These are phyloP conservation scores for Microcera coccophila DNA, from an alignment of 2,329 filamentous ascomycete species.

Conservation along the genomic window DNA sequence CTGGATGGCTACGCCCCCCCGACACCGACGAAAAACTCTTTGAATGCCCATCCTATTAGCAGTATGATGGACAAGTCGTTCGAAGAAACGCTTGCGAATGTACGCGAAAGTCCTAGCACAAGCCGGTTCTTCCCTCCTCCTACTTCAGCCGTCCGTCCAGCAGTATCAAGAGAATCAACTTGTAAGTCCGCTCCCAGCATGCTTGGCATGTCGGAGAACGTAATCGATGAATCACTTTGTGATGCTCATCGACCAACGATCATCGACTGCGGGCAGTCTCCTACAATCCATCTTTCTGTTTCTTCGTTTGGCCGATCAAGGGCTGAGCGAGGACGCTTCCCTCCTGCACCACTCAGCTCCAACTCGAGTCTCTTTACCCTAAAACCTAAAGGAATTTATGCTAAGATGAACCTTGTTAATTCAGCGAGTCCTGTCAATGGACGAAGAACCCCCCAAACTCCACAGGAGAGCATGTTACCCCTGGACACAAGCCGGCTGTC, in stretches of 20 bases:
- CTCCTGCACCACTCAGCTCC: constrained; percentile 34
- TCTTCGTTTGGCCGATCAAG: constrained; percentile 37
- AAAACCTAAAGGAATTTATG: constrained; percentile 39
- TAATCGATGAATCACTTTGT: constrained; percentile 13
- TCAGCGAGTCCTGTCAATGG: constrained; percentile 60
- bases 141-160: constrained; percentile 39
- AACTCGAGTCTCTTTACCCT: constrained; percentile 25
- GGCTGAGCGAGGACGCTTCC: constrained; percentile 28
- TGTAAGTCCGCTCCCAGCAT: constrained; percentile 41
- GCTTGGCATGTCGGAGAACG: constrained; percentile 2
- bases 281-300: constrained; percentile 32
- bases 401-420: constrained; percentile 48
- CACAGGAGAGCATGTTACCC: constrained; percentile 68
- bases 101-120: constrained; percentile 37
- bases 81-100: constrained; percentile 33
- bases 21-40: constrained; percentile 71
- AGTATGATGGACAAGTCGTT: constrained; percentile 37
- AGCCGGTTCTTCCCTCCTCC: constrained; percentile 42
- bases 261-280: constrained; percentile 31
- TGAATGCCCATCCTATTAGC: constrained; percentile 20
- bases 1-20: constrained; percentile 69
- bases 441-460: constrained; percentile 69
- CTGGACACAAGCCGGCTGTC: constrained; percentile 80
- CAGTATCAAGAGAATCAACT: constrained; percentile 36
- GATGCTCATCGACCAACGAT: constrained; percentile 23